phyloP scores from a whole-genome alignment of 495 filamentous ascomycete species.

The Trichocladium antarcticum region DNA sequence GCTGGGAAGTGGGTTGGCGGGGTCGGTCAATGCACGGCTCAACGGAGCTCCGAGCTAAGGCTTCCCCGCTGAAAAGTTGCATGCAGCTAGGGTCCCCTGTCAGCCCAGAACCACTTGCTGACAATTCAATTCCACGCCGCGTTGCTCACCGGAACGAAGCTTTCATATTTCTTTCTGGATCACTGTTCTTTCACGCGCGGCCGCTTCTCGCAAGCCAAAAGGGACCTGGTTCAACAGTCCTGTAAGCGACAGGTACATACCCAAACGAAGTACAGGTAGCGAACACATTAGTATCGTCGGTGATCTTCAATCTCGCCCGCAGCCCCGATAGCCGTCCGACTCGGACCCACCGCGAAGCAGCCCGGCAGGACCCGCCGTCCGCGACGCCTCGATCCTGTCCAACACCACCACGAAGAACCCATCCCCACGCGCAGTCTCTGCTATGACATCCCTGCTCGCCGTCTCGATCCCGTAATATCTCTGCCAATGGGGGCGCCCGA shows the following conservation, averaged over 20 bases:
- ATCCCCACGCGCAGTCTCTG: constrained; percentile 1
- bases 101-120: constrained; percentile 1
- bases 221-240: too few relatives aligned
- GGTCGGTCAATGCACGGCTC: background rate
- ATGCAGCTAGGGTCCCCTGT: constrained; percentile 10
- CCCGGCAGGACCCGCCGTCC: too few relatives aligned
- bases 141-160: background rate
- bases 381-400: too few relatives aligned
- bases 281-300: too few relatives aligned
- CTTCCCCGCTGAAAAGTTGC: constrained; percentile 4
- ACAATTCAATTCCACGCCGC: constrained; percentile 5
- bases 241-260: too few relatives aligned
- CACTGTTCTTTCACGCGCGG: too few relatives aligned
- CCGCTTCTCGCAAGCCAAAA: too few relatives aligned
- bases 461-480: constrained; percentile 10
- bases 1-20: background rate
- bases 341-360: background rate
- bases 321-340: background rate
- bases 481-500: constrained; percentile 22
- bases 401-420: too few relatives aligned
- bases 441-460: constrained; percentile 17
- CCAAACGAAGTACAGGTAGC: too few relatives aligned
- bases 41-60: background rate
- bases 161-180: background rate
- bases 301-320: background rate